Base-by-base conservation (phyloP, 2,329 filamentous ascomycete genomes). In the Colletotrichum simmondsii region DNA sequence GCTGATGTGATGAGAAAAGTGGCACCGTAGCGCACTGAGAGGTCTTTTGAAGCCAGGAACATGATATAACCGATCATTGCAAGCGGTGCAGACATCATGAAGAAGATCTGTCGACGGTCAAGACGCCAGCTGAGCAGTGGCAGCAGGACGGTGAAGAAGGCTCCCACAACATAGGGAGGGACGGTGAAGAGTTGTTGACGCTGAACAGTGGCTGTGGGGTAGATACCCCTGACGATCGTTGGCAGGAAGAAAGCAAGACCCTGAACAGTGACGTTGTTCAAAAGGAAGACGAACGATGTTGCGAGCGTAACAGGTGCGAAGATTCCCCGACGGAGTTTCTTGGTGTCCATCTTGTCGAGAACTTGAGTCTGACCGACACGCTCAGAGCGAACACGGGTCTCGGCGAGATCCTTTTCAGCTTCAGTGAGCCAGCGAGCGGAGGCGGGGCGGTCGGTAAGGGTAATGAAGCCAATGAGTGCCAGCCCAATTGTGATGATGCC, bases 221-320 rank as follows among this genome's bases (percentile, higher is more conserved):
- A 93, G 77, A 93, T 92, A 1, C 88, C 91, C 37, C 81, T 81
- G 67, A 93, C 90, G 66, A 93, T 93, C 0, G 90, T 92, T 0
- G 91, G 91, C 0, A 87, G 83, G 80, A 93, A 93, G 84, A 93
- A 92, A 22, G 88, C 90, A 1, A 93, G 84, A 6, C 91, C 91
- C 77, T 92, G 90, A 5, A 92, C 91, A 0, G 91, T 92, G 76
- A 93, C 87, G 80, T 92, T 92, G 83, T 91, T 84, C 70, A 92
- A 85, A 7, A 92, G 82, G 82, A 92, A 92, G 77, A 92, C 88
- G 72, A 89, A 83, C 0, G 88, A 80, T 0, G 87, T 90, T 3
- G 80, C 80, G 0, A 92, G 74, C 0, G 89, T 89, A 24, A 91
- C 85, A 0, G 91, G 91, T 75, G 84, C 88, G 80, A 90, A 84